Evolutionary conservation across 495 filamentous ascomycete genomes (phyloP), one percentile per base, ranked within the genome.

Genomic region (Xylaria cubensis): DNA sequence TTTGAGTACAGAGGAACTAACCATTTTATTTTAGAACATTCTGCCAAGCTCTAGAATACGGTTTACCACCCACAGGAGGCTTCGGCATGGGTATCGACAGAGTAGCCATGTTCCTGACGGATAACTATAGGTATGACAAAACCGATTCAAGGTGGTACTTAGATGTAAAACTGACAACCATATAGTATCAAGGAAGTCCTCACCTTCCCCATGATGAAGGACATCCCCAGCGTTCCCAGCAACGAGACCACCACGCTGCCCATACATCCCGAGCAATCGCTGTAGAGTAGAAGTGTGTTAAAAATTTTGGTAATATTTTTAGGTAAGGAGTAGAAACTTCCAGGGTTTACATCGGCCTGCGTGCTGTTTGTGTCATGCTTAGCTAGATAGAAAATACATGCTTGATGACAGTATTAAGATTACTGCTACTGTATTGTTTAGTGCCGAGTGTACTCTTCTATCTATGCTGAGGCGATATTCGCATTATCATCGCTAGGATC

Each of bases 21-120:
- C n/a, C 67, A 92, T 94, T 1, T 3, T 50, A n/a, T 48, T 46
- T 15, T 12, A 72, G 70, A 86, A 93, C 89, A 70, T 97, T 96
- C 88, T 92, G 90, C 73, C 88, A 89, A 50, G 88, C 90, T 71
- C 83, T 97, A 55, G 93, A 97, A 70, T 94, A 92, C 77, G 94
- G 93, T 65, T 84, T 98, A 53, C 96, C 97, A 26, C 96, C 96
- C 0, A 98, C 96, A 15, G 96, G 94, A 81, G 96, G 97, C 32
- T 98, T 93, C 91, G 97, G 96, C 75, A 93, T 98, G 90, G 96
- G 97, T 73, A 97, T 99, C 77, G 96, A 99, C 84, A 92, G 94
- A 72, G 77, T 98, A 78, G 92, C 95, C 77, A 98, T 98, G 96
- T 98, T 98, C 87, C 85, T 98, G 76, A 98, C 97, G 59, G 88